Evolutionary conservation across 208 protist genomes (phyloP).

Genomic region (Novymonas esmeraldas): DNA sequence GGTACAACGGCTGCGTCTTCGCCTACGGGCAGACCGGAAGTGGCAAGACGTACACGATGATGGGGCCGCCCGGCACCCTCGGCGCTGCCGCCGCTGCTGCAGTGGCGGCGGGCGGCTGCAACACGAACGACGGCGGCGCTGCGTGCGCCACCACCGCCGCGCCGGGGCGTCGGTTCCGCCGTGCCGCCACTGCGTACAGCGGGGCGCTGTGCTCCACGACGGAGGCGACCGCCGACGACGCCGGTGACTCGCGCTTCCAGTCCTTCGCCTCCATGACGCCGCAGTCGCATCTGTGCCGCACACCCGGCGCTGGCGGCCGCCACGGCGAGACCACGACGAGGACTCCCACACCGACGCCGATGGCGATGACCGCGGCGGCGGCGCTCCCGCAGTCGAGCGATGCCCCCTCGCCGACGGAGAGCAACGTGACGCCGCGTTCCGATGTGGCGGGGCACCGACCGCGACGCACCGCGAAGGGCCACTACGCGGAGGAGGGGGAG

Average conservation of each 20-base stretch:
- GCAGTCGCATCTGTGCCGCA: background rate
- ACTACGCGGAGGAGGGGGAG: conserved; percentile 6
- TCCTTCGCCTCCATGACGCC: conserved; percentile 23
- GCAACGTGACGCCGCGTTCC: conserved; percentile 1
- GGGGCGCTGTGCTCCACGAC: background rate
- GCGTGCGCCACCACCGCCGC: background rate
- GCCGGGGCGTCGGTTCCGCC: conserved; percentile 18
- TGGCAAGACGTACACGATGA: conserved; percentile 96
- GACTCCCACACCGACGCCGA: no score
- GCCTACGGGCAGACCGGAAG: conserved; percentile 91
- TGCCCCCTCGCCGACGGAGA: conserved; percentile 5
- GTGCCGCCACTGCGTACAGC: conserved; percentile 25
- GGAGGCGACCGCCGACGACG: conserved; percentile 13
- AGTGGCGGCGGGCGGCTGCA: no score
- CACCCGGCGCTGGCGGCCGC: background rate
- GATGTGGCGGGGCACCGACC: conserved; percentile 4
- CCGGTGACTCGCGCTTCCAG: conserved; percentile 20
- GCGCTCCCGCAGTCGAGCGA: no score
- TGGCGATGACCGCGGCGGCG: no score
- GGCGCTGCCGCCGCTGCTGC: conserved; percentile 3
- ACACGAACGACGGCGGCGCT: no score
- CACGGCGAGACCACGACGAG: background rate
- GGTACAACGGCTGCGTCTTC: conserved; percentile 91
- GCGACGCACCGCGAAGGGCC: background rate
- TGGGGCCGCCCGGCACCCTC: conserved; percentile 49